These are phyloP conservation scores for Vaccinium darrowii DNA, from an alignment of 148 eudicot species.

Conservation along the genomic window DNA sequence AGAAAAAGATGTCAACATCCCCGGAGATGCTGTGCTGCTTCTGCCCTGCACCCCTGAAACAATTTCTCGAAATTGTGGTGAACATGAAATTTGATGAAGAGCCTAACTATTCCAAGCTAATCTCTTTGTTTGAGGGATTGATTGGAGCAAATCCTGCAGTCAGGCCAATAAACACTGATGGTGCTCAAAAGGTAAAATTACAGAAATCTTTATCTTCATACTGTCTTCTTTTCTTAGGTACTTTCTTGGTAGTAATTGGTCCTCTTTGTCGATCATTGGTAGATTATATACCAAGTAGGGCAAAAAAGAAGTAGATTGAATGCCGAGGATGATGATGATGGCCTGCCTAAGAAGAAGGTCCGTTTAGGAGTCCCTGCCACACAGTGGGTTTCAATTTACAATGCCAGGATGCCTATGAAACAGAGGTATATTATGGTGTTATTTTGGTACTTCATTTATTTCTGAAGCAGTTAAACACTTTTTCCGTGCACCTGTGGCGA, in stretches of 20 bases:
- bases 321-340: constrained; percentile 72
- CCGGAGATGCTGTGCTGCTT: constrained; percentile 74
- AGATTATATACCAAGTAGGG: constrained; percentile 74
- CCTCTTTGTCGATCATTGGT: constrained; percentile 13
- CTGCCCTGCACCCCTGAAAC: constrained; percentile 70
- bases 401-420: constrained; percentile 87
- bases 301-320: constrained; percentile 78
- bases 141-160: constrained; percentile 75
- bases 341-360: constrained; percentile 71
- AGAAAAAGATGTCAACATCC: constrained; percentile 91
- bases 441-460: not conserved
- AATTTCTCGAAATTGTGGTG: constrained; percentile 71
- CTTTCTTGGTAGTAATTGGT: constrained; percentile 4
- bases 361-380: constrained; percentile 84
- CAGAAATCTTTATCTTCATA: constrained; percentile 5
- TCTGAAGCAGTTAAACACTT: not conserved
- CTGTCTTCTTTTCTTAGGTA: constrained; percentile 4
- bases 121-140: constrained; percentile 74
- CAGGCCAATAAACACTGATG: constrained; percentile 85
- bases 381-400: constrained; percentile 84
- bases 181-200: constrained; percentile 76
- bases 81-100: constrained; percentile 96
- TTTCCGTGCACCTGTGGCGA: not conserved
- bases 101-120: constrained; percentile 83
- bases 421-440: constrained; percentile 52